Evolutionary conservation across 2,329 filamentous ascomycete genomes (phyloP), one percentile per base, ranked within the genome.

Genomic region (Ramularia endophylla): DNA sequence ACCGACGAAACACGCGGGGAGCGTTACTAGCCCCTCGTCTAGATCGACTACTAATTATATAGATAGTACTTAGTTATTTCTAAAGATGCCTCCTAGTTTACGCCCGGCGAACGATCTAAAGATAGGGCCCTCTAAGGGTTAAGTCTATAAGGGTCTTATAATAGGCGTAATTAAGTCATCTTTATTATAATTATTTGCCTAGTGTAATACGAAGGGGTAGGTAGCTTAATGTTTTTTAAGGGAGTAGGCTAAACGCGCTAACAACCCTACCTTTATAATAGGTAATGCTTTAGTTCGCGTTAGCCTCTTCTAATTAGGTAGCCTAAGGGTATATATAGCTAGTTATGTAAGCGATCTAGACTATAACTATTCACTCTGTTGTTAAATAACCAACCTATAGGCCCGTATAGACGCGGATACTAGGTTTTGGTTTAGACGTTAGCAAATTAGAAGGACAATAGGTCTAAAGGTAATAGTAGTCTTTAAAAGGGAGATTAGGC

Each of bases 321-420:
- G 29, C 29, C 29, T 31, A 31, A 31, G 5, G 29, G 29, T 31
- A 2, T 31, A 15, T 31, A 31, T 31, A 31, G 29, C 29, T 31
- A 31, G 17, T 8, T 31, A 15, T 5, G 5, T 31, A n/a, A n/a
- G n/a, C 17, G n/a, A n/a, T 31, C 13, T 31, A 31, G 29, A 31
- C 29, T n/a, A 4, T 11, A n/a, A 31, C 29, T 31, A 31, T 15
- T 15, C n/a, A 3, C 5, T 31, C 13, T 31, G 7, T 31, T 31
- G 11, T 31, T 31, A 31, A 31, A 31, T 31, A n/a, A 15, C 17
- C 17, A 31, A 16, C 29, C 29, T 31, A 8, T 8, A 31, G n/a
- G 29, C 29, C 2, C n/a, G n/a, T 16, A 3, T 3, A 8, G 17
- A 31, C 17, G 6, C 29, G n/a, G 29, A 31, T 5, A 15, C 5